Percentiles rank a stretch among this genome's conserved stretches.
These are phyloP conservation scores for Bruguiera hainesii DNA, from an alignment of 441 rosid genomes.

Conservation along the genomic window DNA sequence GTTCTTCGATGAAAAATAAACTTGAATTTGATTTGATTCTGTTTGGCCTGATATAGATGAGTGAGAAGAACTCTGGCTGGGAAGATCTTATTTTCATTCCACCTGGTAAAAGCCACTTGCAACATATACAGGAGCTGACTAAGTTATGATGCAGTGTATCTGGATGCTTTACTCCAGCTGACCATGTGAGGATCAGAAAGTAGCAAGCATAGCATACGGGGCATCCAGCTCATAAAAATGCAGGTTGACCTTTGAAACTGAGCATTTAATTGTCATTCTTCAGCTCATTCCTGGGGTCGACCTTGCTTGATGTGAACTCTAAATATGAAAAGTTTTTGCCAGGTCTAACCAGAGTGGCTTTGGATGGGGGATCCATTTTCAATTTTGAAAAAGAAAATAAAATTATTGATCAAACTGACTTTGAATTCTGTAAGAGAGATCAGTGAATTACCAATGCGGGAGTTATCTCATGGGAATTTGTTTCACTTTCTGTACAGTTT, in stretches of 20 bases:
- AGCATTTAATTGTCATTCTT: background rate
- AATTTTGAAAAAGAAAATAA: constrained; percentile 6
- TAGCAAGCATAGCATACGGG: constrained; percentile 1
- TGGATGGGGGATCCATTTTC: constrained; percentile 7
- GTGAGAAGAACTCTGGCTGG: constrained; percentile 87
- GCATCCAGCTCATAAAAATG: constrained; percentile 6
- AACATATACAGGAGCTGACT: constrained; percentile 69
- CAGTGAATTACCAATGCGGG: constrained; percentile 11
- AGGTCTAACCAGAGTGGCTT: constrained; percentile 17
- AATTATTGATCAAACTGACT: constrained; percentile 5
- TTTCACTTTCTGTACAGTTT: constrained; percentile 1
- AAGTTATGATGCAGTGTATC: constrained; percentile 27
- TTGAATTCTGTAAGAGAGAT: constrained; percentile 13
- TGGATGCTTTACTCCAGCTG: constrained; percentile 17
- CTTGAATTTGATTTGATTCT: constrained; percentile 11
- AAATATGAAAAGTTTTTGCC: background rate
- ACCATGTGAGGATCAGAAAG: constrained; percentile 17
- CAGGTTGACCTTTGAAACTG: constrained; percentile 16
- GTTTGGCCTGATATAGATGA: constrained; percentile 39
- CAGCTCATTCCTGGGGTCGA: background rate
- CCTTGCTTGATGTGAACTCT: background rate
- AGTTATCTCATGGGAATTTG: constrained; percentile 3
- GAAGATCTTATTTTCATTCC: constrained; percentile 88
- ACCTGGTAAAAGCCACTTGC: constrained; percentile 82
- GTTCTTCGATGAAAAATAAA: background rate